phyloP scores from a whole-genome alignment of 495 filamentous ascomycete genomes.

The Aspergillus homomorphus region DNA sequence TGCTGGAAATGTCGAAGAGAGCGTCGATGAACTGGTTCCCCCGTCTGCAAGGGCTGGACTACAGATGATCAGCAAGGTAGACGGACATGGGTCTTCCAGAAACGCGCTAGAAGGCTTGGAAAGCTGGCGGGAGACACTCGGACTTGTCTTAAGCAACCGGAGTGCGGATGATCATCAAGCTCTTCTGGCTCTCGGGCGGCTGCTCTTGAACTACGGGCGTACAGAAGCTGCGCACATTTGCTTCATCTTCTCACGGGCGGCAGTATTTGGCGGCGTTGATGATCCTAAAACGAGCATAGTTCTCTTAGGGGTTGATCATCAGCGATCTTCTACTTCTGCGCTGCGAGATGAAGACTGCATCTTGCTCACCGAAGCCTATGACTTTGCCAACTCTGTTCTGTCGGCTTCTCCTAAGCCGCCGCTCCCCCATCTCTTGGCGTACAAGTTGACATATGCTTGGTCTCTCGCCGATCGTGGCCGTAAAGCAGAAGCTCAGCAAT shows the following conservation, averaged over 20 bases:
- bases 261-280: slow-evolving; percentile 76
- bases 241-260: slow-evolving; percentile 58
- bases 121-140: slow-evolving; percentile 89
- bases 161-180: slow-evolving; percentile 73
- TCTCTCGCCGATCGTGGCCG: slow-evolving; percentile 79
- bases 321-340: slow-evolving; percentile 59
- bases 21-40: slow-evolving; percentile 94
- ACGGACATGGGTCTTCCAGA: slow-evolving; percentile 58
- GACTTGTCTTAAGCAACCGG: slow-evolving; percentile 81
- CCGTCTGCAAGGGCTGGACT: slow-evolving; percentile 87
- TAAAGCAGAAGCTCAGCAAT: slow-evolving; percentile 78
- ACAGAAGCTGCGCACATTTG: slow-evolving; percentile 91
- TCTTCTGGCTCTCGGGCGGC: slow-evolving; percentile 73
- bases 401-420: slow-evolving; percentile 52
- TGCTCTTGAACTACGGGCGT: slow-evolving; percentile 84
- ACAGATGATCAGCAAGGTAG: slow-evolving; percentile 75
- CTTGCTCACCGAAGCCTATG: slow-evolving; percentile 87
- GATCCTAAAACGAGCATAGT: slow-evolving; percentile 75
- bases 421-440: slow-evolving; percentile 81
- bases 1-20: slow-evolving; percentile 90
- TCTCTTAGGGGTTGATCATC: slow-evolving; percentile 80
- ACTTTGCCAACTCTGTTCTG: slow-evolving; percentile 72
- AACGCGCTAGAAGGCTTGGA: slow-evolving; percentile 81
- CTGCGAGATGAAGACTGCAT: slow-evolving; percentile 78
- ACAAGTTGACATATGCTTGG: slow-evolving; percentile 84